Base-by-base conservation (phyloP, 139 green algal species). In the Marvania coccoides region DNA sequence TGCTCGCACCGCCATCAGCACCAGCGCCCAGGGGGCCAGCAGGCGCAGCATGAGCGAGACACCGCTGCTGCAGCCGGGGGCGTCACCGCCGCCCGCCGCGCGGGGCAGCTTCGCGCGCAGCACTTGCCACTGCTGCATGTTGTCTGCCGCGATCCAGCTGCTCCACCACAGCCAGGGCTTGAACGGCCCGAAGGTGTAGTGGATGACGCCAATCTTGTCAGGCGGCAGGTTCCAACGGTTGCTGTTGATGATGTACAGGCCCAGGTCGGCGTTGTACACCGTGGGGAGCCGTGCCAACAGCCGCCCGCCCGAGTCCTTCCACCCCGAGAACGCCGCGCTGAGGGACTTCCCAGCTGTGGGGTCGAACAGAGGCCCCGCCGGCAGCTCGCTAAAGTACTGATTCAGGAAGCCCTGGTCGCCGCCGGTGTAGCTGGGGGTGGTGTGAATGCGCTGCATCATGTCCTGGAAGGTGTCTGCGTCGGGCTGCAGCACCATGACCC, bases 131-230 rank as follows among this genome's bases (percentile, higher is more conserved):
- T 36, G 37, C 13, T 14, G 19, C 15, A 15, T 36, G 42, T 69
- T 42, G 26, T 83, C 68, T 3, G 54, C n/a, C 37, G 88, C 65
- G 35, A 93, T 53, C 78, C 79, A 93, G 24, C 35, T 47, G 19
- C 62, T 73, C 78, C 79, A 93, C 81, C 81, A 93, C 9, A 83
- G 45, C 86, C 86, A 93, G 14, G 86, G 86, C 69, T 93, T 93
- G 67, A 93, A 81, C 15, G 74, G 63, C 3, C 68, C 86, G 14
- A 93, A 75, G n/a, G 86, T 93, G 63, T 74, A 93, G 64, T 93
- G 86, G 30, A 93, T 67, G 12, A 89, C 65, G 53, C 60, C 67
- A 6, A 92, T 65, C 14, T 77, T 42, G 5, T 62, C 53, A 29
- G 68, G 29, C 0, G 81, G 66, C 28, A 90, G 28, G 47, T 79